A percentile compares a stretch with the other conserved stretches of the same genome.
Conservation (phyloP, 1,284 basidiomycete species). For the Cryptococcus depauperatus region DNA sequence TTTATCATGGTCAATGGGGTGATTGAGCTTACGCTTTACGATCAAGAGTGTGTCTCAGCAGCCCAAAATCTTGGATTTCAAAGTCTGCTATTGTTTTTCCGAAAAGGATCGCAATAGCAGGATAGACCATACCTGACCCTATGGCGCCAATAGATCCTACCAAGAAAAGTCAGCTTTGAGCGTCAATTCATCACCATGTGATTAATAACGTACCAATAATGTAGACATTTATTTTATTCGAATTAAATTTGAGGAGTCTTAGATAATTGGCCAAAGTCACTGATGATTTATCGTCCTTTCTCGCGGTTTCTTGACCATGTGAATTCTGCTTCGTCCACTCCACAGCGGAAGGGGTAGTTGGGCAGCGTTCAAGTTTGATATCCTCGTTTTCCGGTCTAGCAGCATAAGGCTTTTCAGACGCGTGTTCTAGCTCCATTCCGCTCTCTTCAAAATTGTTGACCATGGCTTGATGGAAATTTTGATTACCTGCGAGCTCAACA, state of each 20-base stretch:
- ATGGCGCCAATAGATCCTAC: conserved; percentile 28
- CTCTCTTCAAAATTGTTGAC: conserved; percentile 12
- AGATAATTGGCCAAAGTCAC: conserved; percentile 57
- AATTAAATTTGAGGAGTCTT: conserved; percentile 49
- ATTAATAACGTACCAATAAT: conserved; percentile 17
- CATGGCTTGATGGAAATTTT: conserved; percentile 30
- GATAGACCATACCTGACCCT: conserved; percentile 66
- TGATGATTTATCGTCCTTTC: conserved; percentile 45
- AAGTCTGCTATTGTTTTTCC: conserved; percentile 60
- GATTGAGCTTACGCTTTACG: conserved; percentile 37
- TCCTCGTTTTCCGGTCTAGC: conserved; percentile 59
- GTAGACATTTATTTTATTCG: conserved; percentile 38
- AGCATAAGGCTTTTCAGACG: conserved; percentile 47
- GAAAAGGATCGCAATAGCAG: conserved; percentile 75
- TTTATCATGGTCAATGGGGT: not conserved
- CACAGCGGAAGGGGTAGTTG: no score
- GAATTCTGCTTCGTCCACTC: no score
- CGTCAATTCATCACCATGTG: not conserved
- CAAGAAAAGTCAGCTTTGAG: not conserved
- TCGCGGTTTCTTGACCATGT: conserved; percentile 28
- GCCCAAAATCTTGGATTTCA: conserved; percentile 43
- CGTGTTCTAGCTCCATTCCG: conserved; percentile 5
- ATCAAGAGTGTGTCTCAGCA: conserved; percentile 22
- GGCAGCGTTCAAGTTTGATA: conserved; percentile 21
- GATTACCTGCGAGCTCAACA: conserved; percentile 34